A percentile compares a stretch with the other conserved stretches of the same genome.
Conservation (phyloP, 106 monocot genomes). For the Alisma plantagoaquatica region DNA sequence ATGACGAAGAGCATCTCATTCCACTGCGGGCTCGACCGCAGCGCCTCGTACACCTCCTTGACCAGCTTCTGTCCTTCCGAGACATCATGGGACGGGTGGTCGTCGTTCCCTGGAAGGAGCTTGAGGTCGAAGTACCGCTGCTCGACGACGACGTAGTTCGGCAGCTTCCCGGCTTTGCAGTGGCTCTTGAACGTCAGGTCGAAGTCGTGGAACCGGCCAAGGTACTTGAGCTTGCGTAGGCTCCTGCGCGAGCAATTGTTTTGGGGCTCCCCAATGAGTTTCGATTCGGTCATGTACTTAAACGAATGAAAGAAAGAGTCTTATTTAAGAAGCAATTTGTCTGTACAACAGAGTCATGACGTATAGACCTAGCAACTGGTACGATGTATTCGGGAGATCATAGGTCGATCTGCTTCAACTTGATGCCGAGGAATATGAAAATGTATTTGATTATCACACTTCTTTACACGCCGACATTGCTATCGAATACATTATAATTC, state of each 20-base stretch:
- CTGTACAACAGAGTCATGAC: too few relatives aligned
- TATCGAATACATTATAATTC: too few relatives aligned
- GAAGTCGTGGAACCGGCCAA: constrained; percentile 56
- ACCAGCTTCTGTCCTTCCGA: constrained; percentile 76
- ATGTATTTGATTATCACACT: too few relatives aligned
- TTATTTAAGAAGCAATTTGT: too few relatives aligned
- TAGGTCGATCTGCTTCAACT: too few relatives aligned
- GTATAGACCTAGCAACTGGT: too few relatives aligned
- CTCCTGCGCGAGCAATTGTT: constrained; percentile 22
- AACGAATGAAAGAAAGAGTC: too few relatives aligned
- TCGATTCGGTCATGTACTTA: too few relatives aligned
- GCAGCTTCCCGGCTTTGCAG: constrained; percentile 82
- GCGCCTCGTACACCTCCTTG: constrained; percentile 86
- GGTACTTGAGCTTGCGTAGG: constrained; percentile 62
- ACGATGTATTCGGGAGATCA: too few relatives aligned
- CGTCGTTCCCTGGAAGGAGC: constrained; percentile 73
- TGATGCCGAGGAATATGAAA: too few relatives aligned
- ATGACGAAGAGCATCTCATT: constrained; percentile 69
- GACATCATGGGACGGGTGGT: constrained; percentile 92
- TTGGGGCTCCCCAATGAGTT: too few relatives aligned
- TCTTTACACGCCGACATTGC: too few relatives aligned
- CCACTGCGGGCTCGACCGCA: constrained; percentile 86
- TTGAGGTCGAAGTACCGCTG: constrained; percentile 89
- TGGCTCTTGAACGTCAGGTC: constrained; percentile 67
- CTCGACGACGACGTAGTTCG: constrained; percentile 90